Conservation (phyloP, 1,139 yeast species). For the Zygoascus sp. region DNA sequence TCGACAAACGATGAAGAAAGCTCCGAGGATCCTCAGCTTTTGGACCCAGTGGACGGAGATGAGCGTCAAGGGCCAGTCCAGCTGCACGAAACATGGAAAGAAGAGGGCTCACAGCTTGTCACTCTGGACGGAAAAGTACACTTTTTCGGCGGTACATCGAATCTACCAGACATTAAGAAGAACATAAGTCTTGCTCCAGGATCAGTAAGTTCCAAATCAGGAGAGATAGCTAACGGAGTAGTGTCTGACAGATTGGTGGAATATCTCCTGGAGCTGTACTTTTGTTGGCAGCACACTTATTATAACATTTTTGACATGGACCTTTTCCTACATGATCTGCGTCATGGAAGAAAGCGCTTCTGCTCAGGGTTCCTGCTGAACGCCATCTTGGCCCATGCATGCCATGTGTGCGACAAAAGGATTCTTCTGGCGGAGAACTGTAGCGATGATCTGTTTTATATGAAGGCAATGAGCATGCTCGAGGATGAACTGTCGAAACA, state of each 20-base stretch:
- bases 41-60: too few species aligned
- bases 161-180: slow-evolving; percentile 16
- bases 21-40: background rate
- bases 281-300: slow-evolving; percentile 29
- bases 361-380: slow-evolving; percentile 23
- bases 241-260: slow-evolving; percentile 13
- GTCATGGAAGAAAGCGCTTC: slow-evolving; percentile 21
- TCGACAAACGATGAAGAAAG: slow-evolving; percentile 1
- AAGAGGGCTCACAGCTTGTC: slow-evolving; percentile 21
- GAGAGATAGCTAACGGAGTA: background rate
- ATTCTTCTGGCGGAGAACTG: slow-evolving; percentile 18
- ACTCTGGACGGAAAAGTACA: slow-evolving; percentile 23
- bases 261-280: slow-evolving; percentile 25
- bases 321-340: slow-evolving; percentile 23
- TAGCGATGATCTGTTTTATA: slow-evolving; percentile 21
- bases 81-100: background rate
- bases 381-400: slow-evolving; percentile 25
- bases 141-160: slow-evolving; percentile 28
- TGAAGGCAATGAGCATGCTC: slow-evolving; percentile 17
- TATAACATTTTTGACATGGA: slow-evolving; percentile 23
- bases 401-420: slow-evolving; percentile 21
- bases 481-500: slow-evolving; percentile 17
- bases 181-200: background rate
- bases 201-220: background rate
- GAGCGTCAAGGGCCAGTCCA: background rate